phyloP scores from a whole-genome alignment of 2,329 filamentous ascomycete species.

The Leptographium lundbergii region DNA sequence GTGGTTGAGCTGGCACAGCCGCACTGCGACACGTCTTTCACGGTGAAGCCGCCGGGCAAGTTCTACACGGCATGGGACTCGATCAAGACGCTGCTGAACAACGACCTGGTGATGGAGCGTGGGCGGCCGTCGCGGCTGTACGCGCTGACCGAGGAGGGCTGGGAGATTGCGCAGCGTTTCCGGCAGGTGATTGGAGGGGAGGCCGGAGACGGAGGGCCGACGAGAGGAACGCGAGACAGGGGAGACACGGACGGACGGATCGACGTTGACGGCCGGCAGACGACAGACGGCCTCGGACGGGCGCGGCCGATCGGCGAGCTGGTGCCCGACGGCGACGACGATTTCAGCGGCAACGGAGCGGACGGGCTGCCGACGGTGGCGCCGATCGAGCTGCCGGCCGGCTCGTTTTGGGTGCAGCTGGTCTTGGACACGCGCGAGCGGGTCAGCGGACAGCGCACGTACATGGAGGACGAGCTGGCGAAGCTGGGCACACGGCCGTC shows the following conservation, averaged over 20 bases:
- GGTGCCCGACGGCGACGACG: conserved; percentile 3
- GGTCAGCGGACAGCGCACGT: conserved; percentile 60
- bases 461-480: conserved; percentile 58
- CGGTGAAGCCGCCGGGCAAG: conserved; percentile 49
- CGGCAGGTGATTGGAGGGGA: conserved; percentile 26
- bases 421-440: conserved; percentile 66
- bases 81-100: conserved; percentile 62
- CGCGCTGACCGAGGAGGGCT: conserved; percentile 62
- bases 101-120: conserved; percentile 61
- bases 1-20: conserved; percentile 58
- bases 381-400: conserved; percentile 49
- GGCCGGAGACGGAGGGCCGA: neutral
- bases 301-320: neutral
- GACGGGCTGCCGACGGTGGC: conserved; percentile 32
- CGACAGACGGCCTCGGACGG: neutral
- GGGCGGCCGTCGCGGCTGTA: conserved; percentile 58
- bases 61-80: conserved; percentile 75
- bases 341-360: conserved; percentile 8
- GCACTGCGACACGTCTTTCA: conserved; percentile 63
- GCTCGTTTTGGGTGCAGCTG: conserved; percentile 58
- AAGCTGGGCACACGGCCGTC: conserved; percentile 54
- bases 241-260: neutral
- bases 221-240: neutral
- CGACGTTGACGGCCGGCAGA: neutral
- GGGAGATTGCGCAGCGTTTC: conserved; percentile 58